Conservation (phyloP, 73 alveolate genomes). For the Blepharisma japonicum region DNA sequence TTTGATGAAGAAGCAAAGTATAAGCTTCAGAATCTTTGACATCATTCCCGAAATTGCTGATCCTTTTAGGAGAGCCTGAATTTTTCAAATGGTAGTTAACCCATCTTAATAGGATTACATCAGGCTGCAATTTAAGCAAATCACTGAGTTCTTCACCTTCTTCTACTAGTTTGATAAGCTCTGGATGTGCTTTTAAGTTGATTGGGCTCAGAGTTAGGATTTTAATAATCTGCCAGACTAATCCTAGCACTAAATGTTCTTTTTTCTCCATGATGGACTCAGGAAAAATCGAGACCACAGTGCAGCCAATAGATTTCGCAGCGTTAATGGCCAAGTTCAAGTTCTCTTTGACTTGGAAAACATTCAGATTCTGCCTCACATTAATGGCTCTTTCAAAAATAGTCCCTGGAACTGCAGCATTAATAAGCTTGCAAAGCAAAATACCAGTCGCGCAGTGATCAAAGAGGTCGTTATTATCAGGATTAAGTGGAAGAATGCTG, state of each 20-base stretch:
- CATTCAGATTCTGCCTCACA: slow-evolving; percentile 70
- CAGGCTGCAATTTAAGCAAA: slow-evolving; percentile 83
- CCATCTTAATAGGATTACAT: slow-evolving; percentile 89
- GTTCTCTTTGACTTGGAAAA: slow-evolving; percentile 81
- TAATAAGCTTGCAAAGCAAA: slow-evolving; percentile 79
- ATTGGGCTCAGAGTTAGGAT: slow-evolving; percentile 46
- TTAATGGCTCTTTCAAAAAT: slow-evolving; percentile 88
- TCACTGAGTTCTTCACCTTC: slow-evolving; percentile 91
- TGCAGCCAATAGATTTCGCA: slow-evolving; percentile 87
- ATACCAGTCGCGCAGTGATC: slow-evolving; percentile 82
- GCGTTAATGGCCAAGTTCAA: slow-evolving; percentile 90
- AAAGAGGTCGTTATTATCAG: slow-evolving; percentile 83
- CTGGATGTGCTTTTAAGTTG: slow-evolving; percentile 82
- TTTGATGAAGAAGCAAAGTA: slow-evolving; percentile 66
- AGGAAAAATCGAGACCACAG: slow-evolving; percentile 70
- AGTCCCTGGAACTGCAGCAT: slow-evolving; percentile 78
- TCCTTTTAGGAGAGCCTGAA: slow-evolving; percentile 68
- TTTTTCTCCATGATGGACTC: slow-evolving; percentile 78
- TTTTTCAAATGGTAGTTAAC: slow-evolving; percentile 83
- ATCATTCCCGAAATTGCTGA: slow-evolving; percentile 76
- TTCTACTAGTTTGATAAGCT: slow-evolving; percentile 75
- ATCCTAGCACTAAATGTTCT: slow-evolving; percentile 76
- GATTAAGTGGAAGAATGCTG: slow-evolving; percentile 84
- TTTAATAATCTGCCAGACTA: slow-evolving; percentile 90
- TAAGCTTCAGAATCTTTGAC: slow-evolving; percentile 50